Evolutionary conservation across 768 basidiomycete species (phyloP).

Genomic region (Strobilomyces dryophilus): DNA sequence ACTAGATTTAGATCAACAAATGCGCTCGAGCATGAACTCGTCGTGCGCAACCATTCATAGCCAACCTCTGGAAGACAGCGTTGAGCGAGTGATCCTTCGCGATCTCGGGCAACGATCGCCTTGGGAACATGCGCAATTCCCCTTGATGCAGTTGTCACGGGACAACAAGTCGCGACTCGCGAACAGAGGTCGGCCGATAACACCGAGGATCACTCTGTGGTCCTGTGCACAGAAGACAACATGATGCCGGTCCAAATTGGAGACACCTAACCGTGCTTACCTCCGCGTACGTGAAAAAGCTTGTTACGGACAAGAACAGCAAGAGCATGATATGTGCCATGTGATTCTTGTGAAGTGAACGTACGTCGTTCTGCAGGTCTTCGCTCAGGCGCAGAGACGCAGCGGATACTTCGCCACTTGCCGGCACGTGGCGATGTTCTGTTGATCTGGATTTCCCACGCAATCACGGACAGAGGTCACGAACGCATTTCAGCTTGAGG

Average conservation of each 20-base stretch:
- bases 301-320: constrained; percentile 24
- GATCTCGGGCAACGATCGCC: too few relatives aligned
- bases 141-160: constrained; percentile 14
- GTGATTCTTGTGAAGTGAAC: constrained; percentile 1
- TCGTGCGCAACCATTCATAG: too few relatives aligned
- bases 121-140: too few relatives aligned
- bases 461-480: too few relatives aligned
- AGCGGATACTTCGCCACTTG: too few relatives aligned
- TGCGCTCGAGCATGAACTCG: too few relatives aligned
- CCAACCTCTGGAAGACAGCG: too few relatives aligned
- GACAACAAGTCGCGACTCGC: constrained; percentile 6
- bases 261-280: constrained; percentile 24
- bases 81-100: too few relatives aligned
- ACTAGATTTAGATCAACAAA: too few relatives aligned
- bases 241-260: constrained; percentile 16
- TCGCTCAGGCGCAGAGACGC: not conserved
- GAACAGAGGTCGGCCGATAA: constrained; percentile 19
- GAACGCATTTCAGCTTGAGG: too few relatives aligned
- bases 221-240: constrained; percentile 11
- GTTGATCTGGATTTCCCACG: too few relatives aligned
- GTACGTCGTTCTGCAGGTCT: not conserved
- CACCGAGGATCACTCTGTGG: constrained; percentile 18
- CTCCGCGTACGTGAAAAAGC: constrained; percentile 31
- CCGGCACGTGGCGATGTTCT: too few relatives aligned
- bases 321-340: not conserved